These are phyloP conservation scores for Mucor piriformis DNA, from an alignment of 371 early-diverging fungal species.

Conservation along the genomic window DNA sequence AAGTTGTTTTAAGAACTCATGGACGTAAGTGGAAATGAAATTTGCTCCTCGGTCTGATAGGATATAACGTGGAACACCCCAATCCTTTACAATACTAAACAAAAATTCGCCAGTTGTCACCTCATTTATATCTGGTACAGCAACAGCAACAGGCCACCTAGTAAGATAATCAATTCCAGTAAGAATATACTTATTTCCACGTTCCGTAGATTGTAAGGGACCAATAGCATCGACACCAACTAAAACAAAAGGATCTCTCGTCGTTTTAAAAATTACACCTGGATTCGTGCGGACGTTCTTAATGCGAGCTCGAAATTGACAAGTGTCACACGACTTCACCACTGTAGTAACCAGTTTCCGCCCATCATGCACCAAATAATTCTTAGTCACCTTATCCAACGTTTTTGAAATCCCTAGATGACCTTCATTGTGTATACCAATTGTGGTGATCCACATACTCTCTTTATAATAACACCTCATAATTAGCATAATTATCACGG, in stretches of 20 bases:
- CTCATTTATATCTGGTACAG: conserved; percentile 21
- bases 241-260: conserved; percentile 15
- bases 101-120: conserved; percentile 26
- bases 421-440: conserved; percentile 26
- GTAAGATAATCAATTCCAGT: conserved; percentile 30
- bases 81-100: conserved; percentile 11
- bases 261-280: background rate
- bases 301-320: conserved; percentile 14
- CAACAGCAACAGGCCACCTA: conserved; percentile 23
- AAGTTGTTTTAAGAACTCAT: conserved; percentile 8
- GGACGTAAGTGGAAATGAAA: conserved; percentile 21
- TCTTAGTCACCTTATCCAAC: background rate
- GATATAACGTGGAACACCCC: conserved; percentile 15
- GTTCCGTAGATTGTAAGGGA: conserved; percentile 7
- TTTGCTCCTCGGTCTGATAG: conserved; percentile 29
- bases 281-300: conserved; percentile 3
- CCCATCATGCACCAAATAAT: conserved; percentile 16
- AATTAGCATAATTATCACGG: too few relatives aligned
- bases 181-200: conserved; percentile 27
- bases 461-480: too few relatives aligned
- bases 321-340: conserved; percentile 9
- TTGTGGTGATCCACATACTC: too few relatives aligned
- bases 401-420: conserved; percentile 11
- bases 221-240: conserved; percentile 29
- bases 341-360: conserved; percentile 26